Evolutionary conservation across 345 rosid species (phyloP).

Genomic region (Tarenaya hassleriana): DNA sequence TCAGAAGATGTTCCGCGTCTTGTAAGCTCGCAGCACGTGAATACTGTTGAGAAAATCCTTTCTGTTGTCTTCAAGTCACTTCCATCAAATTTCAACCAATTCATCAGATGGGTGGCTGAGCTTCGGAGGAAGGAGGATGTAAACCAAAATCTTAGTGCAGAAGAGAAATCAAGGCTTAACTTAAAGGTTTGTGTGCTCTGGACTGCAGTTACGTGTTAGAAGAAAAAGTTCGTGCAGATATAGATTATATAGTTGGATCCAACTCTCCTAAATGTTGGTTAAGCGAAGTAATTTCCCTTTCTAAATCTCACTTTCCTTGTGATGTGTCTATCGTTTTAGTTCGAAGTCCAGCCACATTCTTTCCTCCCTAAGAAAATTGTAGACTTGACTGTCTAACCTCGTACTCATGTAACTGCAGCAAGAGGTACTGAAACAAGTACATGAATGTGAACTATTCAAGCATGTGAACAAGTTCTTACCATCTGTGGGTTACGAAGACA

Average conservation of each 20-base stretch:
- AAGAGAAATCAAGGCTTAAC: constrained; percentile 65
- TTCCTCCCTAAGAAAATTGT: neutral
- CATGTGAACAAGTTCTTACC: constrained; percentile 25
- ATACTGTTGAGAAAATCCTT: constrained; percentile 44
- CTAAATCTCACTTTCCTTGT: constrained; percentile 1
- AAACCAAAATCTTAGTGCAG: constrained; percentile 46
- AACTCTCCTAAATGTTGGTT: neutral
- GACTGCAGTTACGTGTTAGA: neutral
- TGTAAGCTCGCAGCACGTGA: constrained; percentile 52
- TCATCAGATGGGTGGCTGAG: constrained; percentile 84
- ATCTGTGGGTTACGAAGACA: constrained; percentile 38
- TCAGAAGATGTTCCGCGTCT: constrained; percentile 74
- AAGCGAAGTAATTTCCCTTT: neutral
- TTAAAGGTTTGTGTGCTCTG: constrained; percentile 42
- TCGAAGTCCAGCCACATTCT: neutral
- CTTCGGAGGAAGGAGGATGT: constrained; percentile 65
- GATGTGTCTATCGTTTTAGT: neutral
- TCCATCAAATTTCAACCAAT: constrained; percentile 63
- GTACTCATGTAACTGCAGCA: constrained; percentile 24
- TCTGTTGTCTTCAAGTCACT: constrained; percentile 49
- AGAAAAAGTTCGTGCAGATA: constrained; percentile 17
- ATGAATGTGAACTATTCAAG: constrained; percentile 36
- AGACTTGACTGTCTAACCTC: neutral
- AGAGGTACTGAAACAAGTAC: constrained; percentile 44
- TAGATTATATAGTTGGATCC: constrained; percentile 11